Evolutionary conservation across 768 basidiomycete genomes (phyloP), one percentile per base, ranked within the genome.

Genomic region (Termitomyces sp.): DNA sequence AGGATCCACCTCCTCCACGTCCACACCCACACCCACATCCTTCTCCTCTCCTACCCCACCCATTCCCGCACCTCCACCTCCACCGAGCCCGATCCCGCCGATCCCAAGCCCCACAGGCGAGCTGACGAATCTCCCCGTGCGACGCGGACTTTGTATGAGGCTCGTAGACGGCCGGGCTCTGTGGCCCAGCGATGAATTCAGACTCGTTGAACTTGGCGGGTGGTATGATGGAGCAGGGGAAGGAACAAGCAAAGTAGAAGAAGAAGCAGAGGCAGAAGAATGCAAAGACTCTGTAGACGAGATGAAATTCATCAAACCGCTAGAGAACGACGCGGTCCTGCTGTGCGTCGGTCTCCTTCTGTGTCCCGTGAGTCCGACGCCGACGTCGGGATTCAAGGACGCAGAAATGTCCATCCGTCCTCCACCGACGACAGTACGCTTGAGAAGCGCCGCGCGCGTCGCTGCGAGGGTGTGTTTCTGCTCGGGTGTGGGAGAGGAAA

Each of bases 401-500:
- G 79, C 76, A 6, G 82, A 77, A 44, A 90, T 88, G 60, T 90
- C 86, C 88, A 91, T 90, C 61, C 87, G 83, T 6, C 90, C 89
- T 1, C 89, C 88, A 15, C 88, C 87, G 0, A 86, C 70, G 5
- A 79, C 72, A 19, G 75, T 65, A 1, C 75, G 74, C 37, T 74
- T 82, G 19, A 77, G 67, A 17, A 89, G 69, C 6, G 74, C 75
- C 2, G 75, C 64, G 6, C 87, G 78, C 5, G 87, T 73, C 0
- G 70, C 64, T 26, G 72, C 68, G 53, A 87, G 66, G 0, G 74
- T 72, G 0, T 73, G 73, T 0, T 66, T 64, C 44, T 85, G 80
- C 15, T 81, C 79, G 1, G 68, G 68, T 2, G 76, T 71, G 22
- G 73, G 65, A n/a, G 67, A 63, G 1, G 65, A n/a, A n/a, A n/a